These are phyloP conservation scores for Candida sp. DNA, from an alignment of 1,139 yeast genomes.

Conservation along the genomic window DNA sequence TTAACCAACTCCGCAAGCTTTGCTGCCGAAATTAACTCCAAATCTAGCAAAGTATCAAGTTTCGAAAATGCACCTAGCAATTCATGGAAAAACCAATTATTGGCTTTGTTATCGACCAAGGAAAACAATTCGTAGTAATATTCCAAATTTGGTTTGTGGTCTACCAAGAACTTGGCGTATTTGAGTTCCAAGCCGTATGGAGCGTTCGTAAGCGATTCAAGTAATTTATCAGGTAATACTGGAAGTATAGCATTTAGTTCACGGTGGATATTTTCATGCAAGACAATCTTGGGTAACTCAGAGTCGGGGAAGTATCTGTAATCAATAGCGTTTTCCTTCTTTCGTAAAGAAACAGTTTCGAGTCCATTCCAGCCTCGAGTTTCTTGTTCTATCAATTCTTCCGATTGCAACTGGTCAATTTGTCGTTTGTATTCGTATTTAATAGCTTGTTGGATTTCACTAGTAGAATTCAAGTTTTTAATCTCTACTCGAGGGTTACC, in stretches of 20 bases:
- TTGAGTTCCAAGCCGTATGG: slow-evolving; percentile 65
- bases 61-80: slow-evolving; percentile 67
- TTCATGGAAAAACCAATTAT: slow-evolving; percentile 86
- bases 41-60: slow-evolving; percentile 38
- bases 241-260: slow-evolving; percentile 49
- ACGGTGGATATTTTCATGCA: slow-evolving; percentile 33
- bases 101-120: slow-evolving; percentile 38
- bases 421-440: slow-evolving; percentile 77
- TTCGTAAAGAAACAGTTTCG: slow-evolving; percentile 60
- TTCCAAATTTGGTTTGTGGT: slow-evolving; percentile 37
- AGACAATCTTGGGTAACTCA: slow-evolving; percentile 62
- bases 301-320: slow-evolving; percentile 95
- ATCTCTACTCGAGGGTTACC: slow-evolving; percentile 77
- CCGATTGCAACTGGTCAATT: slow-evolving; percentile 31
- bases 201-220: slow-evolving; percentile 41
- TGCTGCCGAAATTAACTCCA: slow-evolving; percentile 24
- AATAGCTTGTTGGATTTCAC: slow-evolving; percentile 78
- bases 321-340: slow-evolving; percentile 80
- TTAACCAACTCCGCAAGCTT: slow-evolving; percentile 23
- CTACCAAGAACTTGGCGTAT: slow-evolving; percentile 65
- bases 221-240: slow-evolving; percentile 57
- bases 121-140: slow-evolving; percentile 51
- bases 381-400: slow-evolving; percentile 48
- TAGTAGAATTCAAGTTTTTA: slow-evolving; percentile 81
- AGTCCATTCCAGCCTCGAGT: slow-evolving; percentile 93